phyloP scores from a whole-genome alignment of 345 rosid genomes.

The Eucalyptus pauciflora region DNA sequence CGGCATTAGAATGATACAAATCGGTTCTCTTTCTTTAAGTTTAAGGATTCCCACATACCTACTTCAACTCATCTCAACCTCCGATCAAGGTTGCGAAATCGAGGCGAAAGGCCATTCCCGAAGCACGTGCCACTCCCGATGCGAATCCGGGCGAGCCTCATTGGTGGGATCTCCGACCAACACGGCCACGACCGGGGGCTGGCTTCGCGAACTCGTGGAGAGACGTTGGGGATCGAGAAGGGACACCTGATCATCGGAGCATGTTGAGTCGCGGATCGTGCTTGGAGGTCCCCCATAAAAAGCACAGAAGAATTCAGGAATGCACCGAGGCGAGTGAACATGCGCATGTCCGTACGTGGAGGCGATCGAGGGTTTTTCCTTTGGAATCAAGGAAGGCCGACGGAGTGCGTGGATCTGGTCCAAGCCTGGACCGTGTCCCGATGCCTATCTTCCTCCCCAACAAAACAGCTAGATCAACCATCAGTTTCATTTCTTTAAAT shows the following conservation, averaged over 20 bases:
- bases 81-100: neutral
- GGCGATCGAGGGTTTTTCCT: neutral
- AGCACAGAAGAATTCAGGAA: neutral
- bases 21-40: neutral
- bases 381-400: neutral
- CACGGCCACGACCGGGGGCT: neutral
- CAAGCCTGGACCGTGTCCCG: neutral
- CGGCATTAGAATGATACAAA: neutral
- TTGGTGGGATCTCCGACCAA: neutral
- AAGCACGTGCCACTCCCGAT: neutral
- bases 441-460: neutral
- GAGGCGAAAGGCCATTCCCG: neutral
- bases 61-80: neutral
- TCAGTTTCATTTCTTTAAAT: neutral
- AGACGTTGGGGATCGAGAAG: neutral
- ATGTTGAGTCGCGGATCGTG: neutral
- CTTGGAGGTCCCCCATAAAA: neutral
- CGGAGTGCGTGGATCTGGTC: neutral
- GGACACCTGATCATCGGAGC: neutral
- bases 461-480: neutral
- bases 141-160: neutral
- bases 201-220: neutral
- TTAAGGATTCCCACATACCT: neutral
- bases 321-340: neutral
- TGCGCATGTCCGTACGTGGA: neutral